Evolutionary conservation across 768 basidiomycete genomes (phyloP), one percentile per base, ranked within the genome.

Genomic region (Coprinellus micaceus): DNA sequence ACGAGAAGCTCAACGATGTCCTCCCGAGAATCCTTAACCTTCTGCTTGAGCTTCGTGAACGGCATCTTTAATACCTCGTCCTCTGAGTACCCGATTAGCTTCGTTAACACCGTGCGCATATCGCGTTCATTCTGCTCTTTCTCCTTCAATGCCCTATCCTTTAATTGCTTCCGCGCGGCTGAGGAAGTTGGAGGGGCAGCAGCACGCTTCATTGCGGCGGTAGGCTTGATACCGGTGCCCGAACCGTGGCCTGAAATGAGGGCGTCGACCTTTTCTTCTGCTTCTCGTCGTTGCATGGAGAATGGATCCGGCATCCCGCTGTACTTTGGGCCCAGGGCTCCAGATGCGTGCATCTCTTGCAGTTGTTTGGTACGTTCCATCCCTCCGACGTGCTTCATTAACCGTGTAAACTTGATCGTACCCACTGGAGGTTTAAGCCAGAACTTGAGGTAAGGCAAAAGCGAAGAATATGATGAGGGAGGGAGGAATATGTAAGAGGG

Each of bases 401-500:
- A n/a, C 9, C 39, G 29, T 15, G 29, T 33, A 15, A 54, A 54
- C 40, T 45, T 54, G 53, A 43, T 28, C 1, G 53, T 43, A 11
- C 33, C 15, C 1, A 54, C 26, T 15, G 39, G 43, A 25, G 28
- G 39, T 24, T 54, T 44, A 21, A 54, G 53, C 53, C 53, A 54
- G 28, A 43, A 26, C 22, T 54, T 33, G 24, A 54, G 41, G 41
- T 40, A 40, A 21, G 17, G 39, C 10, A 54, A 4, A 19, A 54
- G 19, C 10, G 43, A 19, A 12, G 53, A 40, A 26, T 25, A 41
- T 2, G 53, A 54, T 2, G 37, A 30, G 4, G 29, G 53, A 13
- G 39, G n/a, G 53, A 54, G 40, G 43, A 40, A 22, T 12, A 54
- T 44, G 53, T 44, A 54, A 9, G 40, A 9, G 1, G 53, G 53